Base-by-base conservation (phyloP, 495 filamentous ascomycete genomes). In the Opeltia flavorubescens region DNA sequence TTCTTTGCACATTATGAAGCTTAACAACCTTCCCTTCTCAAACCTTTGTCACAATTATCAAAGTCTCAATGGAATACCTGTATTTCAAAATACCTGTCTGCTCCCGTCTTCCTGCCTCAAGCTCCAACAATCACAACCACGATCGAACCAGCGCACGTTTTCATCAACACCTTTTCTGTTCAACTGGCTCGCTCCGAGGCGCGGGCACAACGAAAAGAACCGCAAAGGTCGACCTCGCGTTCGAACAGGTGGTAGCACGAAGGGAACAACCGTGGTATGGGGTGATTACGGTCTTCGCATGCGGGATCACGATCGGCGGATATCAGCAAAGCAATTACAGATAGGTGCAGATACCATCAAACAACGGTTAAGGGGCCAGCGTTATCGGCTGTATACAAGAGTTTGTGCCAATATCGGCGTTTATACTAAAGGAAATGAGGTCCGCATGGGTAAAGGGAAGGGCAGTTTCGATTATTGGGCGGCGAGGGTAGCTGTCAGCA, bases 361-460 rank as follows among this genome's bases (percentile, higher is more conserved):
- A 60, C 73, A 75, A 53, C 75, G 88, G 50, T 62, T 99, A 43
- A 74, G 93, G 67, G 93, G 93, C 24, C 81, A 94, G 75, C 85
- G 86, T 54, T 99, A 89, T 63, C 76, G 83, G 34, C 62, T 99
- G 43, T 99, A 89, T 66, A 94, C 82, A 70, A 74, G 93, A 46
- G 79, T 96, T 23, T 77, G 77, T 49, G 88, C 87, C 49, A 95
- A 88, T 62, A 83, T 94, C 50, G 89, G 88, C 58, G 91, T 99
- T 11, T 99, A 88, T 66, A 83, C 85, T 44, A 88, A 80, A 62
- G 91, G 91, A 23, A 96, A 96, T 57, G 91, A 99, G 64, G 81
- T 80, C 54, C 81, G 93, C 71, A 99, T 99, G 91, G 93, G 91
- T 65, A 96, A 94, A 69, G 91, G 91, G 62, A 99, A 96, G 67